Evolutionary conservation across 192 early-diverging fungal species (phyloP), one percentile per base, ranked within the genome.

Genomic region (Coemansia umbellata): DNA sequence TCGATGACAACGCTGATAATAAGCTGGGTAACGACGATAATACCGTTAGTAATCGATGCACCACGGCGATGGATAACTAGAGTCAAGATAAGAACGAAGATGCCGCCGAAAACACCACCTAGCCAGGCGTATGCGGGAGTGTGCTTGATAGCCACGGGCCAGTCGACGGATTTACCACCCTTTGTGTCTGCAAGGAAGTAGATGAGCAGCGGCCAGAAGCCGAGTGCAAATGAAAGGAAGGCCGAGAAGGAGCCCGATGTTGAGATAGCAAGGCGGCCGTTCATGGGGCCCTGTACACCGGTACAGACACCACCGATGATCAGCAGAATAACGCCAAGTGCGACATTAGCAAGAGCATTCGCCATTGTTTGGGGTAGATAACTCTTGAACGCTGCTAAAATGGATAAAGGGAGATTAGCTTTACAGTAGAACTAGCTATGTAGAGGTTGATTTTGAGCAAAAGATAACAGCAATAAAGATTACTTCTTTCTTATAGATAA

Each of bases 121-220:
- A 76, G 55, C 73, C 73, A 76, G 17, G 73, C 73, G 27, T 69
- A 76, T 7, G 57, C 60, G 2, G 66, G 73, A 1, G 73, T 31
- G 18, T 21, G 27, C 45, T 52, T 51, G 28, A 61, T 50, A 2
- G 50, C 47, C 23, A 53, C 43, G 3, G 65, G 45, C 65, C 73
- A 68, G 54, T 76, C 44, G 23, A 76, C 53, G 4, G 58, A 47
- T 47, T 76, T 76, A 17, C 73, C 73, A 14, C 73, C 73, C 37
- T 62, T 64, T 15, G 66, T 76, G 41, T 76, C 73, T 0, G 66
- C 73, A 40, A 76, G 24, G 30, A 76, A 76, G 58, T 76, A 76
- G 15, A 76, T 69, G 7, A 76, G 47, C 14, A 76, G 66, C 3
- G 73, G 73, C 73, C 73, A 76, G 73, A 76, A 76, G 1, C 73